Conservation (phyloP, 371 early-diverging fungal genomes). For the Mucor sp. region DNA sequence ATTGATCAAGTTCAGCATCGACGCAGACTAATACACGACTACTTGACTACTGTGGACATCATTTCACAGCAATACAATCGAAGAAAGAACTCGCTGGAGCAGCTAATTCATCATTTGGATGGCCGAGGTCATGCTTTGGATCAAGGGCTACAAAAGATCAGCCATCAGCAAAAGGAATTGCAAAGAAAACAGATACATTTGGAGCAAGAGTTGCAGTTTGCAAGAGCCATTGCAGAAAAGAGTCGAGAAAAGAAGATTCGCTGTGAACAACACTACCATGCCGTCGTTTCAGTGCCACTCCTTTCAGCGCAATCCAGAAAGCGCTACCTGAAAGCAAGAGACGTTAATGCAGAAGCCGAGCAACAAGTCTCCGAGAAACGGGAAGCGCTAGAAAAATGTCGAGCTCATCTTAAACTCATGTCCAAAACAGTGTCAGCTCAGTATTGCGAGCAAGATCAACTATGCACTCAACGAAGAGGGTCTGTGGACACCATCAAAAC, state of each 20-base stretch:
- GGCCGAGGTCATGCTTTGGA: constrained; percentile 14
- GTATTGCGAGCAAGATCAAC: constrained; percentile 18
- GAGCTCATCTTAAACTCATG: constrained; percentile 15
- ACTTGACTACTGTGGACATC: constrained; percentile 1
- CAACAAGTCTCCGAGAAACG: constrained; percentile 39
- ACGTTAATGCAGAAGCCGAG: constrained; percentile 37
- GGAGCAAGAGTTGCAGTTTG: constrained; percentile 8
- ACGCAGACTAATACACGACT: constrained; percentile 1
- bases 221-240: constrained; percentile 20
- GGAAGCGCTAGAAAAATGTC: constrained; percentile 26
- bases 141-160: constrained; percentile 13
- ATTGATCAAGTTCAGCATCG: constrained; percentile 10
- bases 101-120: constrained; percentile 9
- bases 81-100: background rate
- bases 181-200: constrained; percentile 16
- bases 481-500: constrained; percentile 14
- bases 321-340: constrained; percentile 40
- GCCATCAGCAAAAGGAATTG: constrained; percentile 17
- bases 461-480: constrained; percentile 8
- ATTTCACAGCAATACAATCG: constrained; percentile 1
- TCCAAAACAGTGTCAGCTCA: constrained; percentile 13
- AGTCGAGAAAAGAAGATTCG: constrained; percentile 28
- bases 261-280: constrained; percentile 32
- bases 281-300: constrained; percentile 32
- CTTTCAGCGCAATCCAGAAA: constrained; percentile 31